Percentiles rank a stretch among this genome's conserved stretches.
phyloP scores from a whole-genome alignment of 148 eudicot species.

The Camellia sinensis region DNA sequence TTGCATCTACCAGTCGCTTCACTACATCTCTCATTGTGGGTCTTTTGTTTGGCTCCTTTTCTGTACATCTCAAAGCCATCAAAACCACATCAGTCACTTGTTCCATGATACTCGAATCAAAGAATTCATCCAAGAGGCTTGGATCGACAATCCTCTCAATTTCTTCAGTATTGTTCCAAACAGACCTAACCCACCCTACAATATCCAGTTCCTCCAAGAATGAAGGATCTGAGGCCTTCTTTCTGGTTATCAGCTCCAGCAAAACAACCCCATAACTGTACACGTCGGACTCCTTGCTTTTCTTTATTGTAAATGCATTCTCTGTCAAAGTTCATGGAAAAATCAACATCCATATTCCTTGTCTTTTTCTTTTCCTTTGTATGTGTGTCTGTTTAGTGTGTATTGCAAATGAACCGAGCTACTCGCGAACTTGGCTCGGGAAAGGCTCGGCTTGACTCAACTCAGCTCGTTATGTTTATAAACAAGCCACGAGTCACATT shows the following conservation, averaged over 20 bases:
- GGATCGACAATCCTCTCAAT: conserved; percentile 52
- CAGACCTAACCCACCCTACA: conserved; percentile 51
- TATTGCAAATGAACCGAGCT: not conserved
- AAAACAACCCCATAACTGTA: conserved; percentile 86
- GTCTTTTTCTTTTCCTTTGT: not conserved
- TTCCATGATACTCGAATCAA: conserved; percentile 43
- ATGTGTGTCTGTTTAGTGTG: not conserved
- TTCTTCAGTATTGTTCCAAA: conserved; percentile 43
- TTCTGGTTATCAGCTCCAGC: conserved; percentile 66
- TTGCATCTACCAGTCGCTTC: conserved; percentile 48
- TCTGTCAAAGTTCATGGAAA: conserved; percentile 42
- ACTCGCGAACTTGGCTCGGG: too few species aligned
- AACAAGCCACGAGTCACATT: too few species aligned
- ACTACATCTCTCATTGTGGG: conserved; percentile 81
- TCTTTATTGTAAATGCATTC: conserved; percentile 54
- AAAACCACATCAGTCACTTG: conserved; percentile 56
- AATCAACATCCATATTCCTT: not conserved
- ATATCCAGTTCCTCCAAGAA: conserved; percentile 45
- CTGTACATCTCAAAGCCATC: conserved; percentile 72
- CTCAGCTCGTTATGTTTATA: too few species aligned
- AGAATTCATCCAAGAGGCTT: conserved; percentile 47
- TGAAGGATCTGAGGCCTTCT: conserved; percentile 50
- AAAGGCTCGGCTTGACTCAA: too few species aligned
- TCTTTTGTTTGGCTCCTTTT: conserved; percentile 58
- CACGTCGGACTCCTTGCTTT: conserved; percentile 69